These are phyloP conservation scores for Dioszegia crocea DNA, from an alignment of 768 basidiomycete species.

Conservation along the genomic window DNA sequence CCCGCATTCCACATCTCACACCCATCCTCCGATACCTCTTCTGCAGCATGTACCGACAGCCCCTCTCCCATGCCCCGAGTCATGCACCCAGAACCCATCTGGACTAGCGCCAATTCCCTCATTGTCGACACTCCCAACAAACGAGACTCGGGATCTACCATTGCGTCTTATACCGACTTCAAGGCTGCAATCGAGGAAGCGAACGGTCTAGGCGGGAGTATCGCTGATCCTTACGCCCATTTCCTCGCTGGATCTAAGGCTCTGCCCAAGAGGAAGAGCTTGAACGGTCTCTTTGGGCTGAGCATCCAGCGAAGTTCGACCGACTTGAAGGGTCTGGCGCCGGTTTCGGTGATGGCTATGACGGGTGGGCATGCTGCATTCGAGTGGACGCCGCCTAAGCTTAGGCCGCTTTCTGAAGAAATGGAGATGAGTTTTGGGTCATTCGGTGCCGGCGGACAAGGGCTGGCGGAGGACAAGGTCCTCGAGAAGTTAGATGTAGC, in stretches of 20 bases:
- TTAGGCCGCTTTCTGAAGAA: slow-evolving; percentile 27
- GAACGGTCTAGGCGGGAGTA: background rate
- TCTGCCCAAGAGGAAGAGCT: slow-evolving; percentile 42
- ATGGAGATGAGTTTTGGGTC: slow-evolving; percentile 14
- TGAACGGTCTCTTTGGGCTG: slow-evolving; percentile 37
- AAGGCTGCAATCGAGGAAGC: slow-evolving; percentile 1
- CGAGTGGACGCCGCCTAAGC: background rate
- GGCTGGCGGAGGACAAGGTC: background rate
- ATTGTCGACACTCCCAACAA: slow-evolving; percentile 7
- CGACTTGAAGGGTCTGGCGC: background rate
- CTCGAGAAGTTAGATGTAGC: no score
- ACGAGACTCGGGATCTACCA: slow-evolving; percentile 8
- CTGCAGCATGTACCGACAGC: slow-evolving; percentile 1
- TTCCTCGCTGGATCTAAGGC: slow-evolving; percentile 8
- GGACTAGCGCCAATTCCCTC: background rate
- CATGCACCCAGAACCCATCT: background rate
- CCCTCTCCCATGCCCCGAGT: background rate
- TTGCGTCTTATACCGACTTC: slow-evolving; percentile 6
- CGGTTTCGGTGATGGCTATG: background rate
- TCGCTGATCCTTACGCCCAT: background rate
- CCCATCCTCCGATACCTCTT: slow-evolving; percentile 8
- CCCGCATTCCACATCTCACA: slow-evolving; percentile 9
- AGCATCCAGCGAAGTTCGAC: slow-evolving; percentile 22
- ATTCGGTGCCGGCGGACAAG: background rate
- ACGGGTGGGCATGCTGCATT: background rate